These are phyloP conservation scores for Myriosclerotinia duriaeana DNA, from an alignment of 2,329 filamentous ascomycete species.

Conservation along the genomic window DNA sequence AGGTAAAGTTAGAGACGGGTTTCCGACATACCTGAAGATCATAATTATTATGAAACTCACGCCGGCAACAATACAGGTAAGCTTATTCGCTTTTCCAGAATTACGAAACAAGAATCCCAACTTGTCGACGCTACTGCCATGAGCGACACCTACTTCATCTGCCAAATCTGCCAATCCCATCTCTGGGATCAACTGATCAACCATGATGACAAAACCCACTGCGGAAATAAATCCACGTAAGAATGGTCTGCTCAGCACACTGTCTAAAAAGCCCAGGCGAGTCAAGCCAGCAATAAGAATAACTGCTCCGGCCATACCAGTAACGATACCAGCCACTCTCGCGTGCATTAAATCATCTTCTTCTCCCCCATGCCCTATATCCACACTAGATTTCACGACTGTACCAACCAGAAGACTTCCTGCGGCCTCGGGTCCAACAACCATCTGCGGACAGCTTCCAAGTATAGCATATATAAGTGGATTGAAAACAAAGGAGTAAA, in stretches of 20 bases:
- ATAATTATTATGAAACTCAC: slow-evolving; percentile 86
- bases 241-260: slow-evolving; percentile 89
- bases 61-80: slow-evolving; percentile 75
- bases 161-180: slow-evolving; percentile 72
- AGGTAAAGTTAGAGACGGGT: neutral
- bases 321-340: slow-evolving; percentile 81
- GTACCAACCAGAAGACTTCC: slow-evolving; percentile 88
- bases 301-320: slow-evolving; percentile 81
- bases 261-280: slow-evolving; percentile 88
- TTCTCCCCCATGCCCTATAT: slow-evolving; percentile 62
- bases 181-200: slow-evolving; percentile 91
- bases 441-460: slow-evolving; percentile 88
- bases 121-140: slow-evolving; percentile 86
- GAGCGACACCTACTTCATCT: slow-evolving; percentile 63
- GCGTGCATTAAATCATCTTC: slow-evolving; percentile 69
- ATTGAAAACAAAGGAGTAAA: slow-evolving; percentile 93
- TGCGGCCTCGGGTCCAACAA: slow-evolving; percentile 92
- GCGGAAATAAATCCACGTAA: slow-evolving; percentile 94
- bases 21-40: slow-evolving; percentile 67
- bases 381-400: slow-evolving; percentile 76
- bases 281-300: slow-evolving; percentile 85
- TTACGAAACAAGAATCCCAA: slow-evolving; percentile 75
- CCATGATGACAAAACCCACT: slow-evolving; percentile 92
- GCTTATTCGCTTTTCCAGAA: slow-evolving; percentile 61
- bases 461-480: slow-evolving; percentile 88